Conservation (phyloP, 2,329 filamentous ascomycete species). For the Aspergillus novofumigatus region DNA sequence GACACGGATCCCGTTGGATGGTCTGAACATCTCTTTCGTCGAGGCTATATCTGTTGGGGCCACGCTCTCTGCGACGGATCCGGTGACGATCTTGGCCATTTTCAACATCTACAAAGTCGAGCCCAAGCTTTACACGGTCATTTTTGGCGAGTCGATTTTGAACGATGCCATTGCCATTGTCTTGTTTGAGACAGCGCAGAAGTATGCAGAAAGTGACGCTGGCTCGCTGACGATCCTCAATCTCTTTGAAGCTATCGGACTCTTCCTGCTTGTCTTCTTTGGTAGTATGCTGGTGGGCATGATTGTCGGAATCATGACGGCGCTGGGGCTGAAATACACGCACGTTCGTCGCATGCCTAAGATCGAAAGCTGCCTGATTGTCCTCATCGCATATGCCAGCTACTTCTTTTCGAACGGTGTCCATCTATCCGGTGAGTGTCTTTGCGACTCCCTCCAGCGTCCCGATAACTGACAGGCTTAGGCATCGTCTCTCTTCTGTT, state of each 20-base stretch:
- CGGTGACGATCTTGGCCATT: slow-evolving; percentile 95
- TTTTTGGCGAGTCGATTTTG: slow-evolving; percentile 96
- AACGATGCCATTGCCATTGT: slow-evolving; percentile 99
- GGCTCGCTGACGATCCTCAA: slow-evolving; percentile 72
- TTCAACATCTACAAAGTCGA: slow-evolving; percentile 99
- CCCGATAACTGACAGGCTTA: slow-evolving; percentile 36
- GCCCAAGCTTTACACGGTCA: slow-evolving; percentile 96
- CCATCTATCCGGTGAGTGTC: slow-evolving; percentile 81
- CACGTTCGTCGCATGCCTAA: slow-evolving; percentile 89
- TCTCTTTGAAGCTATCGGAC: slow-evolving; percentile 84
- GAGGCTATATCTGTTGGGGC: slow-evolving; percentile 96
- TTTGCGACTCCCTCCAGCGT: slow-evolving; percentile 1
- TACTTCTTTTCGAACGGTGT: slow-evolving; percentile 98
- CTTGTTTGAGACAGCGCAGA: slow-evolving; percentile 94
- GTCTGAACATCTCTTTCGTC: slow-evolving; percentile 81
- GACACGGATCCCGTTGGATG: slow-evolving; percentile 79
- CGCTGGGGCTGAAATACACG: slow-evolving; percentile 88
- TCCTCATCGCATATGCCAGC: slow-evolving; percentile 90
- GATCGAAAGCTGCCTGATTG: slow-evolving; percentile 91
- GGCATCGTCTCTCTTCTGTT: slow-evolving; percentile 95
- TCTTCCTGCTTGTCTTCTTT: slow-evolving; percentile 95
- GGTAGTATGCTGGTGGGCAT: slow-evolving; percentile 88
- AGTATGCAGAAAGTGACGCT: slow-evolving; percentile 71
- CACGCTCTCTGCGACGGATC: slow-evolving; percentile 93
- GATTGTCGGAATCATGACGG: slow-evolving; percentile 78